Conservation (phyloP, 192 early-diverging fungal species). For the Pilaira anomala region DNA sequence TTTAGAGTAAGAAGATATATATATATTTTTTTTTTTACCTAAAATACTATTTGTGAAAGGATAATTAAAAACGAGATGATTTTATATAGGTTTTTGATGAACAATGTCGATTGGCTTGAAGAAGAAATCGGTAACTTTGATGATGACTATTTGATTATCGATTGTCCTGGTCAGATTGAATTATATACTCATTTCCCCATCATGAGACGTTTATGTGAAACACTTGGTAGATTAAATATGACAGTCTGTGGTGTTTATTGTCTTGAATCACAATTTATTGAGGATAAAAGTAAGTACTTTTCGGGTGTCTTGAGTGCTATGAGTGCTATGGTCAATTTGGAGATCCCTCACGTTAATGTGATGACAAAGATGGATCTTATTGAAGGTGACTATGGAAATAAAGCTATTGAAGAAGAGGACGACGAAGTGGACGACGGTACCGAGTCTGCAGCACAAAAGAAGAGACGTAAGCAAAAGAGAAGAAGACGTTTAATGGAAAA, state of each 20-base stretch:
- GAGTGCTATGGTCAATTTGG: slow-evolving; percentile 92
- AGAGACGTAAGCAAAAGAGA: slow-evolving; percentile 22
- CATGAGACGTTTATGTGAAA: slow-evolving; percentile 78
- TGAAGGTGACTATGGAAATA: slow-evolving; percentile 35
- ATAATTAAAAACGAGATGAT: no score
- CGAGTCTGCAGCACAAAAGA: background rate
- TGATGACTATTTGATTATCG: slow-evolving; percentile 96
- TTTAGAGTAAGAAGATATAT: slow-evolving; percentile 66
- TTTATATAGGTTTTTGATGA: slow-evolving; percentile 77
- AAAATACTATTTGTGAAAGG: background rate
- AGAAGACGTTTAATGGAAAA: slow-evolving; percentile 28
- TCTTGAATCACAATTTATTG: slow-evolving; percentile 91
- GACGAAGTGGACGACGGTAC: slow-evolving; percentile 34
- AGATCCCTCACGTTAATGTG: slow-evolving; percentile 98
- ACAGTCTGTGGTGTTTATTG: slow-evolving; percentile 91
- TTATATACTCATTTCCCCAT: slow-evolving; percentile 97
- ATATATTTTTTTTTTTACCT: background rate
- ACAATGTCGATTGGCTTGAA: slow-evolving; percentile 97
- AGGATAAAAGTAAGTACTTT: slow-evolving; percentile 96
- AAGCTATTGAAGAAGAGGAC: slow-evolving; percentile 29
- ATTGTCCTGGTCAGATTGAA: slow-evolving; percentile 98
- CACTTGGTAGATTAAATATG: slow-evolving; percentile 71
- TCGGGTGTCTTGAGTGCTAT: slow-evolving; percentile 94
- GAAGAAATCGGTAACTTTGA: slow-evolving; percentile 87
- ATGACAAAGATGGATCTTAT: slow-evolving; percentile 97